Conservation (phyloP, 345 rosid genomes). For the Sisymbrium irio region DNA sequence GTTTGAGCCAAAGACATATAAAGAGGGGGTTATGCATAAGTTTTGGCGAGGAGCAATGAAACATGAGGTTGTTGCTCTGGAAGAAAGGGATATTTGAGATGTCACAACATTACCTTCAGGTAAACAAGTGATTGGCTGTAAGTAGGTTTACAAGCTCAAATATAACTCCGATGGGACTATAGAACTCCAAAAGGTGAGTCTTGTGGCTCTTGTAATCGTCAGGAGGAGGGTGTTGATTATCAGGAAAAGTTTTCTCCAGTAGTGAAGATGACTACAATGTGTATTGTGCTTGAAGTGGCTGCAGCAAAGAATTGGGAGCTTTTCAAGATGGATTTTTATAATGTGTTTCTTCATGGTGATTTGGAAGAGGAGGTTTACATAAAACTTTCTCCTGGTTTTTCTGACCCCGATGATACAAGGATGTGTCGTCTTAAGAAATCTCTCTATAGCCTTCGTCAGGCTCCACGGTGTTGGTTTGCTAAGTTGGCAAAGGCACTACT, state of each 20-base stretch:
- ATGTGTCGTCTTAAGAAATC: too few species aligned
- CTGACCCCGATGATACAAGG: too few species aligned
- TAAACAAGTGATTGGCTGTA: background rate
- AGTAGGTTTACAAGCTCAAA: background rate
- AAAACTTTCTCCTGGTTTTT: too few species aligned
- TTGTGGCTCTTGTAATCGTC: background rate
- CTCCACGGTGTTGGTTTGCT: too few species aligned
- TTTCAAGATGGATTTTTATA: background rate
- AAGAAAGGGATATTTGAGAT: background rate
- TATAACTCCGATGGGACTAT: background rate
- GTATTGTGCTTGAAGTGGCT: background rate
- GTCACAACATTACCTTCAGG: background rate
- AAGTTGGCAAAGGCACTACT: too few species aligned
- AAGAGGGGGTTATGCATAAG: too few species aligned
- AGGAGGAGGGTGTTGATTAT: background rate
- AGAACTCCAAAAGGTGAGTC: background rate
- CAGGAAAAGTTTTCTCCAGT: background rate
- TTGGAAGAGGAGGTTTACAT: too few species aligned
- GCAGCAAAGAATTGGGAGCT: background rate
- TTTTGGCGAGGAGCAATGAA: background rate
- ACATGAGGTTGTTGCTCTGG: background rate
- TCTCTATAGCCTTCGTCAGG: too few species aligned
- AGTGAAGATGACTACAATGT: background rate
- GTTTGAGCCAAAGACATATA: background rate
- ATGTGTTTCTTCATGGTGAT: background rate